Conservation (phyloP, 345 rosid species). For the Draba incana region DNA sequence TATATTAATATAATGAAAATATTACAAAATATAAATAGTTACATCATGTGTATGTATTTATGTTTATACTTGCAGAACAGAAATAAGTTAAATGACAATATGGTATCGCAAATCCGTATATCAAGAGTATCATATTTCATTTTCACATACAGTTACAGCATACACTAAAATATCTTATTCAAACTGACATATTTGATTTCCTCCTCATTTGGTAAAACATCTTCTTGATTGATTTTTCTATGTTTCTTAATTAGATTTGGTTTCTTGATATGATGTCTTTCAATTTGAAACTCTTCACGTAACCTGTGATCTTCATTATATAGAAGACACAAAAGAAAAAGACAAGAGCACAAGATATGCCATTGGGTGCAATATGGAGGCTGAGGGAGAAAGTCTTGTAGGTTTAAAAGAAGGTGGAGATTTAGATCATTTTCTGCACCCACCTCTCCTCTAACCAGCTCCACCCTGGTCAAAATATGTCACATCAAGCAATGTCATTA, state of each 20-base stretch:
- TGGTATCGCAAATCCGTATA: neutral
- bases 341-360: conserved; percentile 40
- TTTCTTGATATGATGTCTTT: conserved; percentile 32
- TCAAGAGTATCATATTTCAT: conserved; percentile 12
- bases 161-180: conserved; percentile 23
- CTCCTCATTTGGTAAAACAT: conserved; percentile 34
- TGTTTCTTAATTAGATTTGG: conserved; percentile 29
- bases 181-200: conserved; percentile 30
- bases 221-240: conserved; percentile 25
- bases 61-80: conserved; percentile 23
- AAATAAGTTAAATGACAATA: conserved; percentile 22
- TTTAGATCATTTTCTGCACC: conserved; percentile 41
- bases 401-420: conserved; percentile 45
- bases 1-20: neutral
- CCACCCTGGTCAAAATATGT: conserved; percentile 33
- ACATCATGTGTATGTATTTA: conserved; percentile 23
- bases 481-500: conserved; percentile 36
- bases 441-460: conserved; percentile 46
- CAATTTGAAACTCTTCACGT: conserved; percentile 31
- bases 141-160: conserved; percentile 33
- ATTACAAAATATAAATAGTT: neutral
- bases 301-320: conserved; percentile 25
- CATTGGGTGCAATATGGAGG: conserved; percentile 31
- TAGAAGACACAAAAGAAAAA: conserved; percentile 44
- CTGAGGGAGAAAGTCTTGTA: conserved; percentile 34